Conservation (phyloP, 1,139 yeast species). For the Pneumocystis carinii region DNA sequence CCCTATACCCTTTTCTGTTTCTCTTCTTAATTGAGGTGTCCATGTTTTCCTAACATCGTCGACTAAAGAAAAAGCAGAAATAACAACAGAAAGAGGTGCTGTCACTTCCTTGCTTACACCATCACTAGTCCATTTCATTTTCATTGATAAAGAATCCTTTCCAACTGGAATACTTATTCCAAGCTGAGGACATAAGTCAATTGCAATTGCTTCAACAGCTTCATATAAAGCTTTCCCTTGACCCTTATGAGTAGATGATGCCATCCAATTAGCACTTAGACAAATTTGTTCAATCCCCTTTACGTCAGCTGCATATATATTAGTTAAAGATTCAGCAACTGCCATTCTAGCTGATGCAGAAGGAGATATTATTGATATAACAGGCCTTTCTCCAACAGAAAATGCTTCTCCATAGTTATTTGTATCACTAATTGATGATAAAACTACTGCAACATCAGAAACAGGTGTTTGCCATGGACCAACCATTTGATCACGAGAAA, state of each 20-base stretch:
- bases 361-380: slow-evolving; percentile 78
- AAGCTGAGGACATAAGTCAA: slow-evolving; percentile 84
- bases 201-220: slow-evolving; percentile 92
- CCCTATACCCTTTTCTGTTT: slow-evolving; percentile 26
- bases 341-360: slow-evolving; percentile 93
- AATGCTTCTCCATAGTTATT: slow-evolving; percentile 86
- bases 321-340: slow-evolving; percentile 87
- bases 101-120: slow-evolving; percentile 53
- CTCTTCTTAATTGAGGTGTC: slow-evolving; percentile 67
- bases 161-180: slow-evolving; percentile 95
- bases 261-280: slow-evolving; percentile 98
- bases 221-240: slow-evolving; percentile 92
- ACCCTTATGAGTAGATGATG: slow-evolving; percentile 88
- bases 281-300: slow-evolving; percentile 60
- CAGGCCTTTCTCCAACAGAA: slow-evolving; percentile 95
- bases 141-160: slow-evolving; percentile 98
- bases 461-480: slow-evolving; percentile 99
- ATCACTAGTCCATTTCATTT: slow-evolving; percentile 81
- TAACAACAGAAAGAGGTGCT: slow-evolving; percentile 82
- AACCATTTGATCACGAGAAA: slow-evolving; percentile 96
- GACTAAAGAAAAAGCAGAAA: slow-evolving; percentile 88
- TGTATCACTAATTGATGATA: slow-evolving; percentile 69
- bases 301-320: slow-evolving; percentile 80
- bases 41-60: slow-evolving; percentile 74
- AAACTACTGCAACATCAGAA: slow-evolving; percentile 96